Evolutionary conservation across 106 monocot genomes (phyloP), one percentile per base, ranked within the genome.

Genomic region (Dactylorhiza incarnata): DNA sequence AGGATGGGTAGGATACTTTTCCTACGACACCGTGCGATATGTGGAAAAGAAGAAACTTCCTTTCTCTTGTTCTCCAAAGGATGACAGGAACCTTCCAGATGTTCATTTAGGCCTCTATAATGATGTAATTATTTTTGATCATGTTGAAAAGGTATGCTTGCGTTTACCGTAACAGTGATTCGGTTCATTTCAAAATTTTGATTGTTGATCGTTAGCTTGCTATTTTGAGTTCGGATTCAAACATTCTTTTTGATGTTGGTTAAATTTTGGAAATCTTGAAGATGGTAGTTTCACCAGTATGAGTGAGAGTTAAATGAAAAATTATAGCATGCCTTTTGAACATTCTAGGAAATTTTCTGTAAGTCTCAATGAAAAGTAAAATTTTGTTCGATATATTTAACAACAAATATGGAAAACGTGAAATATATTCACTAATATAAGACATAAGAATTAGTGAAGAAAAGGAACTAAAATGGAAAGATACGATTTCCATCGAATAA

Each of bases 1-100:
- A 68, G 94, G 94, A 67, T 95, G 94, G 94, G 91, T 91, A 45
- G 94, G 94, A 4, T 95, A 89, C 62, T 95, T 91, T 72, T 95
- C 94, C 9, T 95, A 95, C 26, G 94, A 95, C 68, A 91, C 91
- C 6, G 89, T 91, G 25, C 80, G 94, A 54, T 95, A 87, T 74
- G 89, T 84, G 9, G 94, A 95, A 76, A 91, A 80, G 72, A 95
- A 89, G 79, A 95, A 91, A 71, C 85, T 95, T 81, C 89, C 91
- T 55, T 95, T 95, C 81, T 78, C 83, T 23, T 86, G 72, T 52
- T 82, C 91, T 48, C 91, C 94, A 44, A 9, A 63, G 20, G 94
- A 95, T 84, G 91, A 95, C 58, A 82, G 91, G 75, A 87, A 84
- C 66, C 87, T 95, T 25, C 91, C 94, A 50, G 94, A 95, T 65